Percentiles rank a stretch among this genome's conserved stretches.
phyloP scores from a whole-genome alignment of 2,329 filamentous ascomycete species.

The Diplodia intermedia region DNA sequence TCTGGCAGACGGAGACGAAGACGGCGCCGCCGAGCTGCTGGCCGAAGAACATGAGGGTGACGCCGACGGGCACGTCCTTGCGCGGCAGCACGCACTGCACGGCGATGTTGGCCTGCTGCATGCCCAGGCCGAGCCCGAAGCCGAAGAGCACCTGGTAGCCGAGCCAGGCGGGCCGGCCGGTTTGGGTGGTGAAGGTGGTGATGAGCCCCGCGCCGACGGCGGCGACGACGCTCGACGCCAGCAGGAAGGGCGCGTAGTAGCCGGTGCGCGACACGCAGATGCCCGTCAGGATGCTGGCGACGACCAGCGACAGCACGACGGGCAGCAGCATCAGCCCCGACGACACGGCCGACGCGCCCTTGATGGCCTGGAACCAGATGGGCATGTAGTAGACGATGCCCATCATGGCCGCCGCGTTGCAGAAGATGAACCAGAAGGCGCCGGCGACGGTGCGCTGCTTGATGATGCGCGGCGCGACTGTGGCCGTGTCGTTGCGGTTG shows the following conservation, averaged over 20 bases:
- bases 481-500: slow-evolving; percentile 49
- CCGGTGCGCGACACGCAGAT: slow-evolving; percentile 50
- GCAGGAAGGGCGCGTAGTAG: slow-evolving; percentile 60
- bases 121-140: slow-evolving; percentile 55
- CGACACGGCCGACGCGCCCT: slow-evolving; percentile 53
- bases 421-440: slow-evolving; percentile 50
- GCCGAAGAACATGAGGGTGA: slow-evolving; percentile 56
- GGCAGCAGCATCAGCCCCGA: slow-evolving; percentile 57
- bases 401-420: slow-evolving; percentile 42
- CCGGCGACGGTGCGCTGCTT: slow-evolving; percentile 54
- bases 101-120: slow-evolving; percentile 57
- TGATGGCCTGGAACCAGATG: slow-evolving; percentile 60
- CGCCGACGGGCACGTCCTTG: slow-evolving; percentile 55
- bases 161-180: slow-evolving; percentile 48
- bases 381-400: slow-evolving; percentile 53
- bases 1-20: slow-evolving; percentile 58
- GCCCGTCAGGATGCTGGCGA: slow-evolving; percentile 34
- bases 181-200: slow-evolving; percentile 51
- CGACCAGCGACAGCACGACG: slow-evolving; percentile 53
- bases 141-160: slow-evolving; percentile 51
- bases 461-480: slow-evolving; percentile 47
- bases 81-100: slow-evolving; percentile 54
- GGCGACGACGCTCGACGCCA: slow-evolving; percentile 51
- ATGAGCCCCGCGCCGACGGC: slow-evolving; percentile 56
- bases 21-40: slow-evolving; percentile 58